These are phyloP conservation scores for Metschnikowia proteae DNA, from an alignment of 805 yeast species.

Conservation along the genomic window DNA sequence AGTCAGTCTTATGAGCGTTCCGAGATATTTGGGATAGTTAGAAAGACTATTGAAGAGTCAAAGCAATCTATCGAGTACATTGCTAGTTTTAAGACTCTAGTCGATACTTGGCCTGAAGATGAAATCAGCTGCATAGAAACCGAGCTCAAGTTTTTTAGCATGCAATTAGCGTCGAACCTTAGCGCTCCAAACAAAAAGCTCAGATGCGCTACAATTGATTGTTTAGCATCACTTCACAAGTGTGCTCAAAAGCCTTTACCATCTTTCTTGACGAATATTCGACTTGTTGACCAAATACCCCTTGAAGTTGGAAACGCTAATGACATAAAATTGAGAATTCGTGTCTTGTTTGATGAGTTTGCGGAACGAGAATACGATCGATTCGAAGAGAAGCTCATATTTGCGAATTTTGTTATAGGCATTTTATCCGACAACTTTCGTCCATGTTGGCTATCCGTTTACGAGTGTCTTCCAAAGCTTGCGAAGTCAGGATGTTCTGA, in stretches of 20 bases:
- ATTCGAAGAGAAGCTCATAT: not conserved
- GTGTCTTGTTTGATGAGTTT: conserved; percentile 51
- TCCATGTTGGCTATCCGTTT: conserved; percentile 80
- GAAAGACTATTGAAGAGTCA: not conserved
- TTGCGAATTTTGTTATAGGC: conserved; percentile 44
- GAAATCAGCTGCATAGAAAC: not conserved
- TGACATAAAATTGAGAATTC: conserved; percentile 65
- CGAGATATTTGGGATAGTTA: not conserved
- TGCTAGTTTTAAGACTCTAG: not conserved
- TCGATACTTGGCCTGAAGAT: not conserved
- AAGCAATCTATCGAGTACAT: not conserved
- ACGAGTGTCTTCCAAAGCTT: conserved; percentile 53
- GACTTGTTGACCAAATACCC: conserved; percentile 65
- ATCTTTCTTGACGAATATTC: conserved; percentile 40
- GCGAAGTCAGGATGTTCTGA: conserved; percentile 28
- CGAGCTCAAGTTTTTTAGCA: not conserved
- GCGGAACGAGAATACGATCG: conserved; percentile 6
- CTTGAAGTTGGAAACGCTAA: conserved; percentile 65
- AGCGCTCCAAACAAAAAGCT: not conserved
- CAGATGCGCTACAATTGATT: conserved; percentile 37
- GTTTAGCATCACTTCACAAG: conserved; percentile 34
- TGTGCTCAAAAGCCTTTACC: conserved; percentile 27
- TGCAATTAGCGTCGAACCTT: conserved; percentile 2
- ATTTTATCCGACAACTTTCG: conserved; percentile 69
- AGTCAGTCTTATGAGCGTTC: not conserved